Base-by-base conservation (phyloP, 2,329 filamentous ascomycete genomes). In the Verticillium nubilum region DNA sequence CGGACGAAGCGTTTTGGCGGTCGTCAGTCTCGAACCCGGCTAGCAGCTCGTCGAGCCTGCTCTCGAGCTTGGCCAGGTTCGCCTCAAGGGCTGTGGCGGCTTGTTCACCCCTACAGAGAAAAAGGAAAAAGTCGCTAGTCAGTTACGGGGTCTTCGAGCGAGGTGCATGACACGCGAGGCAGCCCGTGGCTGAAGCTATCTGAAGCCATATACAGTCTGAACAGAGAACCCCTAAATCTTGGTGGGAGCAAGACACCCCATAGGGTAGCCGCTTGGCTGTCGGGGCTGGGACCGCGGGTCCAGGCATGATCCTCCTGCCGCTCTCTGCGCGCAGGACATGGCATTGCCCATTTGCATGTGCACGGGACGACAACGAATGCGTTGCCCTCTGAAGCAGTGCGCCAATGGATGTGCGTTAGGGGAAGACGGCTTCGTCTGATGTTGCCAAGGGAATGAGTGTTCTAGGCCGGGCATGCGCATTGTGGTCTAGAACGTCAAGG, bases 21-120 rank as follows among this genome's bases (percentile, higher is more conserved):
- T 23, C 59, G 27, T 42, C 23, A 17, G 64, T 67, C 59, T 80
- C 81, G 55, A 84, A 72, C 26, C 77, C 76, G 17, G 78, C 79
- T 25, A 86, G 74, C 25, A 86, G 72, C 61, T 76, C 76, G 61
- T 85, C 82, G n/a, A 86, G 76, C 67, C 79, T 83, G 66, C 72
- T 74, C 69, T 86, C 82, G 23, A 86, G 74, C 33, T 67, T 78
- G 9, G 76, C 74, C 56, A 86, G 74, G 63, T 80, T 81, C 2
- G 77, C 73, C 67, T 86, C 83, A 19, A 86, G 76, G 29, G 75
- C 76, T 12, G 77, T 68, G 50, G 83, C 83, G 4, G 82, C 73
- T 64, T 82, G 78, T 62, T 86, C 83, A 64, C 83, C 83, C 65
- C 80, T 84, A 23, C 13, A 12, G n/a, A 31, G 29, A 31, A 28